Percentiles rank a stretch among this genome's conserved stretches.
These are phyloP conservation scores for Anisodus tanguticus DNA, from an alignment of 257 asterid genomes.

Conservation along the genomic window DNA sequence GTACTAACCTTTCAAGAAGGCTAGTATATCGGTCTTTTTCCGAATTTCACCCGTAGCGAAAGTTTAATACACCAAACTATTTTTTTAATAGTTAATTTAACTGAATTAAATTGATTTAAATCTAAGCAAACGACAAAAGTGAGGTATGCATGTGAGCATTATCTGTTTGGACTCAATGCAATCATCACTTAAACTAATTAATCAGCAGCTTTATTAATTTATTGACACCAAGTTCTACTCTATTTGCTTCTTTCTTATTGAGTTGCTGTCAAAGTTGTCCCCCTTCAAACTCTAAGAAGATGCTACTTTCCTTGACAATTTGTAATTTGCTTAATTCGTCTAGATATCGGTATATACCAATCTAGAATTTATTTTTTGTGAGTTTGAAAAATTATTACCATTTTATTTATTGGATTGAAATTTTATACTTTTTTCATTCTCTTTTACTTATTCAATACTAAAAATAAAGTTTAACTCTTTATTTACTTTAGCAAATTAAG, in stretches of 20 bases:
- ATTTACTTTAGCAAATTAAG: too few relatives aligned
- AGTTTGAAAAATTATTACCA: too few relatives aligned
- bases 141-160: conserved; percentile 1
- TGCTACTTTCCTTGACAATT: not conserved
- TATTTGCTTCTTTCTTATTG: not conserved
- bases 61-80: not conserved
- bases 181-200: not conserved
- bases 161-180: conserved; percentile 17
- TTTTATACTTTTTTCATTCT: too few relatives aligned
- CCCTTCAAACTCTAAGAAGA: conserved; percentile 2
- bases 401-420: too few relatives aligned
- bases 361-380: too few relatives aligned
- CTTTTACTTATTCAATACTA: too few relatives aligned
- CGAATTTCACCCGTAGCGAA: too few relatives aligned
- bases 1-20: too few relatives aligned
- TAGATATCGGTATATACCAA: too few relatives aligned
- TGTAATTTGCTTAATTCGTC: not conserved
- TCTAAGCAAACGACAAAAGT: not conserved
- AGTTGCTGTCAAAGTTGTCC: not conserved
- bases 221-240: not conserved
- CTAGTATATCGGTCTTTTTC: too few relatives aligned
- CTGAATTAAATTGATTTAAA: not conserved
- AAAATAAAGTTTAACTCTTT: too few relatives aligned
- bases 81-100: not conserved
- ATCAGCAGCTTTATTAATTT: not conserved